Percentiles rank a stretch among this genome's conserved stretches.
Conservation (phyloP, 2,329 filamentous ascomycete species). For the Tothia fuscella region DNA sequence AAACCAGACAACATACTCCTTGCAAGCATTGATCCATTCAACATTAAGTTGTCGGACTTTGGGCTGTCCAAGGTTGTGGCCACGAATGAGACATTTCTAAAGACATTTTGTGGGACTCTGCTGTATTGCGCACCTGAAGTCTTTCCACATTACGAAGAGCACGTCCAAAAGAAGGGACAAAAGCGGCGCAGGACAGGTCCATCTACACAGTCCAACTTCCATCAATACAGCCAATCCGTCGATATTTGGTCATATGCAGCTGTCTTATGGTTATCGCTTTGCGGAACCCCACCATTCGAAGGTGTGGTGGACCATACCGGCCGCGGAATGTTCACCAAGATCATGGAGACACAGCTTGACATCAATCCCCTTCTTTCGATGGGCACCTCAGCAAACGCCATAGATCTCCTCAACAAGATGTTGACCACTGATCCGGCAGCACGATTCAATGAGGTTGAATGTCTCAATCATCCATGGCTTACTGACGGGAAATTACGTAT, state of each 20-base stretch:
- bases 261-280: slow-evolving; percentile 80
- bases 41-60: slow-evolving; percentile 91
- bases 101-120: slow-evolving; percentile 92
- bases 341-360: slow-evolving; percentile 69
- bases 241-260: slow-evolving; percentile 96
- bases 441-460: slow-evolving; percentile 61
- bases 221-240: slow-evolving; percentile 77
- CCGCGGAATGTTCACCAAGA: slow-evolving; percentile 67
- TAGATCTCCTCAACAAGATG: slow-evolving; percentile 68
- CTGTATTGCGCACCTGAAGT: slow-evolving; percentile 96
- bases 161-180: slow-evolving; percentile 47
- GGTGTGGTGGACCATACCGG: slow-evolving; percentile 66
- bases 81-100: slow-evolving; percentile 80
- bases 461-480: slow-evolving; percentile 69
- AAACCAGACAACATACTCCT: slow-evolving; percentile 98
- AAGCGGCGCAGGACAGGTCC: slow-evolving; percentile 46
- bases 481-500: slow-evolving; percentile 30
- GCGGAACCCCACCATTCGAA: slow-evolving; percentile 66
- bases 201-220: slow-evolving; percentile 26
- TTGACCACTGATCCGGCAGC: slow-evolving; percentile 66
- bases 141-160: slow-evolving; percentile 63
- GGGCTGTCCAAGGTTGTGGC: slow-evolving; percentile 90
- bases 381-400: slow-evolving; percentile 51
- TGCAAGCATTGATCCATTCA: slow-evolving; percentile 56
- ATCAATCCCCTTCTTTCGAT: slow-evolving; percentile 46